phyloP scores from a whole-genome alignment of 2,329 filamentous ascomycete species.

The Zymoseptoria brevis region DNA sequence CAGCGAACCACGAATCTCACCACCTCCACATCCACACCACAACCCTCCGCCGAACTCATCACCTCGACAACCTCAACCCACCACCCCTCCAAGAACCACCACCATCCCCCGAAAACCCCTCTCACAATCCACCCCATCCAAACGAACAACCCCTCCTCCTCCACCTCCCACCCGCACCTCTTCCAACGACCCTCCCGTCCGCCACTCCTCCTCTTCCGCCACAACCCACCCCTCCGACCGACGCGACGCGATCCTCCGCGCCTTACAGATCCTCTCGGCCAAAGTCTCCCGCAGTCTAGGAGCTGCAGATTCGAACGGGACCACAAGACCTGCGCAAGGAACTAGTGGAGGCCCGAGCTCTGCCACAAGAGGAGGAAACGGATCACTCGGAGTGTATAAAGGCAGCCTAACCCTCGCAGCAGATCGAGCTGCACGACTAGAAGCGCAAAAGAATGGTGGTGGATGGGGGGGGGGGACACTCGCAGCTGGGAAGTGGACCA shows the following conservation, averaged over 20 bases:
- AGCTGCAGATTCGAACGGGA: too few species aligned
- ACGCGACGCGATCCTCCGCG: constrained; percentile 16
- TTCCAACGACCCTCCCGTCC: not conserved
- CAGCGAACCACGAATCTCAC: too few species aligned
- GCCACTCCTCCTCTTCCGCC: not conserved
- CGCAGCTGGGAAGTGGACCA: too few species aligned
- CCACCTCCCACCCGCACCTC: not conserved
- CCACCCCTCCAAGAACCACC: not conserved
- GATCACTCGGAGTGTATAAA: not conserved
- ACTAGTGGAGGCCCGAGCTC: too few species aligned
- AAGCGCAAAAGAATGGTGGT: not conserved
- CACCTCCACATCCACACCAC: not conserved
- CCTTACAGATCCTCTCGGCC: constrained; percentile 16
- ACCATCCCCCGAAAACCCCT: not conserved
- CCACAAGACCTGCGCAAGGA: too few species aligned
- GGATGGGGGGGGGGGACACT: too few species aligned
- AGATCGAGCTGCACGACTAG: not conserved
- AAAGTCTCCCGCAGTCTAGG: not conserved
- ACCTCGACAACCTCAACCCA: not conserved
- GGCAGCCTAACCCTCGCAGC: not conserved
- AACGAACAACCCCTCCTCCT: too few species aligned
- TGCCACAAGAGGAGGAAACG: too few species aligned
- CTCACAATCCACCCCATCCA: not conserved
- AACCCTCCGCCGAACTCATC: not conserved
- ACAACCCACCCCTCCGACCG: constrained; percentile 5